Base-by-base conservation (phyloP, 352 stramenopile genomes). In the Globisporangium irregulare region DNA sequence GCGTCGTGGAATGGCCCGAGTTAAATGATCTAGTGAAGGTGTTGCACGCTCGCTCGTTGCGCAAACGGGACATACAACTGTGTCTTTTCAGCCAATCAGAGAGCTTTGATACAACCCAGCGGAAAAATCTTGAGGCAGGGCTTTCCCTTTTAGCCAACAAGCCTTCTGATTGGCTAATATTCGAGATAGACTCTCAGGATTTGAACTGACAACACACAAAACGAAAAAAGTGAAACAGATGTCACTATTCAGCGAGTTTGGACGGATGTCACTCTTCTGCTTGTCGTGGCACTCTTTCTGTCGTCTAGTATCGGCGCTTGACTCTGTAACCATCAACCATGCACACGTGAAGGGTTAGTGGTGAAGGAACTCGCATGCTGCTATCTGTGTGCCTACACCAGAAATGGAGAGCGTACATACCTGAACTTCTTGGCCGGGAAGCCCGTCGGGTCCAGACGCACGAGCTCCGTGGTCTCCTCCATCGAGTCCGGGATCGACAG, bases 391-490 rank as follows among this genome's bases (percentile, higher is more conserved):
- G 20, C 18, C 4, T 32, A 46, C 15, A 46, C 2, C 12, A 62
- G 4, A 10, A 27, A 8, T 0, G n/a, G 3, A 43, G 18, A 54
- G 5, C 10, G 25, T 9, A 70, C 73, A 59, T 72, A 92, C 83
- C 88, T 78, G 73, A 95, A 93, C 70, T 90, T 90, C 72, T 90
- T 91, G 63, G 85, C 71, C 9, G 88, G 86, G 69, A 94, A 95
- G n/a, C 88, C 88, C 59, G 88, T 95, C 4, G 88, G 88, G 71
- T 95, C 88, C 64, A 84, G 72, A 64, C 87, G 88, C 64, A 95
- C 81, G 36, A 95, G 66, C 53, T 93, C 83, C 59, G 84, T 89
- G 4, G 88, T 95, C 67, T 93, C 85, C 29, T 91, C 76, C 73
- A 94, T 76, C 36, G 76, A 86, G 62, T 92, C 84, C 3, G 88